Conservation (phyloP, 352 stramenopile species). For the Chrysophaeum taylorii region DNA sequence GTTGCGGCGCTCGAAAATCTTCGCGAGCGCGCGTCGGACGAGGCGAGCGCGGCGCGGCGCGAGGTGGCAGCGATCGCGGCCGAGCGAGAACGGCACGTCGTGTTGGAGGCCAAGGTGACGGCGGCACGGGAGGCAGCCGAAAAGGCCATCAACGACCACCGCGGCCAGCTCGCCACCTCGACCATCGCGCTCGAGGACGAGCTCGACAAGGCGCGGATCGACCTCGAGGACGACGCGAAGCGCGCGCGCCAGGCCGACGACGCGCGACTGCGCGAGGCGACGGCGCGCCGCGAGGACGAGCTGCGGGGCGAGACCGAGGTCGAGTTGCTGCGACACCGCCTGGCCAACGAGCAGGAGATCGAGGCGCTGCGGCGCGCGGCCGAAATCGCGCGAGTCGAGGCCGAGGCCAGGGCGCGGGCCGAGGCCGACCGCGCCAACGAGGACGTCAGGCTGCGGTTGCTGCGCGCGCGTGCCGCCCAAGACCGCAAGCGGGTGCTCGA, state of each 20-base stretch:
- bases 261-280: not conserved
- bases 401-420: conserved; percentile 71
- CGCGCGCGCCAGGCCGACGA: not conserved
- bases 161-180: not conserved
- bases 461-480: conserved; percentile 64
- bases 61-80: too few relatives aligned
- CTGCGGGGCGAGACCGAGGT: conserved; percentile 32
- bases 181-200: not conserved
- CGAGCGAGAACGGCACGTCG: too few relatives aligned
- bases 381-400: conserved; percentile 31
- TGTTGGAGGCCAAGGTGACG: conserved; percentile 29
- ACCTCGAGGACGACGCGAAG: not conserved
- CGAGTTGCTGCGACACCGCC: conserved; percentile 12
- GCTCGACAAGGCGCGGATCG: not conserved
- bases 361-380: conserved; percentile 18
- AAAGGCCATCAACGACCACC: conserved; percentile 40
- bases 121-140: conserved; percentile 42
- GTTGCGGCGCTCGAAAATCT: conserved; percentile 22
- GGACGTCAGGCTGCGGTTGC: conserved; percentile 73
- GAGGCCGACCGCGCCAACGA: conserved; percentile 86
- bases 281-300: conserved; percentile 14
- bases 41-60: too few relatives aligned
- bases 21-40: not conserved
- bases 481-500: conserved; percentile 49
- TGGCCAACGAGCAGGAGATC: conserved; percentile 16